Conservation (phyloP, 805 yeast genomes). For the Saccharomycopsis capsularis region DNA sequence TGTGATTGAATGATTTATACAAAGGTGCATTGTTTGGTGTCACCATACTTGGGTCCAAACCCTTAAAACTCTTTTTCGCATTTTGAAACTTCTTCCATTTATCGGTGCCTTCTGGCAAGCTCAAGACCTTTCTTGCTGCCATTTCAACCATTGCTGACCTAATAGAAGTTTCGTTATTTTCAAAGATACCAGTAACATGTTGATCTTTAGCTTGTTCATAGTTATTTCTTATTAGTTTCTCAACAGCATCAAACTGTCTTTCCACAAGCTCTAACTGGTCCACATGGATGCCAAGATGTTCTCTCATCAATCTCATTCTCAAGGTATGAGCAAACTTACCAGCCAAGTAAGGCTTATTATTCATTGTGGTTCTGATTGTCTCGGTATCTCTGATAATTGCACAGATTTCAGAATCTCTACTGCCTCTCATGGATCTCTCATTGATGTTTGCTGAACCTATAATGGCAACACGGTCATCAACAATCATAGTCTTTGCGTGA, state of each 20-base stretch:
- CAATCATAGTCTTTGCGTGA: slow-evolving; percentile 87
- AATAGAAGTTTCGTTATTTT: slow-evolving; percentile 22
- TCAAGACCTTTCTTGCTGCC: slow-evolving; percentile 62
- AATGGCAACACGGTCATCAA: slow-evolving; percentile 87
- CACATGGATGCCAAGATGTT: slow-evolving; percentile 90
- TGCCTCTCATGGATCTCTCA: slow-evolving; percentile 93
- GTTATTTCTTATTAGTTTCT: slow-evolving; percentile 28
- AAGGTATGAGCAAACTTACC: slow-evolving; percentile 85
- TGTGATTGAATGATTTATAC: slow-evolving; percentile 65
- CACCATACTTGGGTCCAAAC: background rate
- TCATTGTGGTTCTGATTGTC: slow-evolving; percentile 60
- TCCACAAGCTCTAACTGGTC: slow-evolving; percentile 79
- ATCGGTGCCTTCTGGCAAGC: slow-evolving; percentile 39
- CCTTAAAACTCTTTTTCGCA: background rate
- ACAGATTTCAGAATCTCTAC: slow-evolving; percentile 91
- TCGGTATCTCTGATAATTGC: slow-evolving; percentile 81
- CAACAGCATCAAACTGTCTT: slow-evolving; percentile 48
- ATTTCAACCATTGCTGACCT: slow-evolving; percentile 69
- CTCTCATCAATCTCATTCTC: slow-evolving; percentile 90
- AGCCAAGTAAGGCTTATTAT: slow-evolving; percentile 72
- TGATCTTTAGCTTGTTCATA: slow-evolving; percentile 9
- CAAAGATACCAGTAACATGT: slow-evolving; percentile 37
- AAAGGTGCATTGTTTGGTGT: slow-evolving; percentile 4
- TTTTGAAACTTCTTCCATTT: slow-evolving; percentile 35
- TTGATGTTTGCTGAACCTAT: slow-evolving; percentile 97